Base-by-base conservation (phyloP, 2,329 filamentous ascomycete genomes). In the Dactylellina cionopaga region DNA sequence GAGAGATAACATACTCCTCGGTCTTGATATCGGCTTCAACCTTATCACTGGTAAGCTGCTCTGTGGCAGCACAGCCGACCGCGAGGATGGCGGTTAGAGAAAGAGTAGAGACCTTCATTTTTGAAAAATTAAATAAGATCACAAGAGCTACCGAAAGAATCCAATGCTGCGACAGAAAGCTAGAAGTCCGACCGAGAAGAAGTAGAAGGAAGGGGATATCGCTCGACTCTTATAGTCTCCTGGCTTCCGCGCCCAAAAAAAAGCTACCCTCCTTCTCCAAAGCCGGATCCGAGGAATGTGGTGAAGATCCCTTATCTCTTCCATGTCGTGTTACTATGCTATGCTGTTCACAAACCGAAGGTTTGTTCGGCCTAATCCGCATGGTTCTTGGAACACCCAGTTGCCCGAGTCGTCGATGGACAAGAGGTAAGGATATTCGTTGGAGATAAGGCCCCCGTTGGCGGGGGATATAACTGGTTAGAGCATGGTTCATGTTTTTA, bases 11-110 rank as follows among this genome's bases (percentile, higher is more conserved):
- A 74, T 44, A 83, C 81, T 81, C 78, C 59, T 78, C 76, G 41
- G 78, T 80, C 27, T 76, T 78, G 74, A 83, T 81, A 62, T 82
- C 81, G 13, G 79, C 79, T 56, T 80, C 82, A 31, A 81, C 75
- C 76, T 80, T 80, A 70, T 83, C 80, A 22, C 80, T 78, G 0
- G 80, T 82, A 41, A 83, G 75, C 5, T 76, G 74, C 64, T 80
- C 77, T 22, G 69, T 79, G n/a, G 80, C 80, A 7, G 73, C 31
- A 46, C 68, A 70, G 19, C 77, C 29, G 31, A 52, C 58, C 25
- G 51, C 58, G 9, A 64, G 51, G 15, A 64, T 4, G 13, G 58
- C 66, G 29, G 66, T 43, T 29, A 71, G 37, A 11, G 66, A 71
- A 22, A 64, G 43, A 33, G 39, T 51, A 33, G 58, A 64, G n/a